Percentiles rank a stretch among this genome's conserved stretches.
Evolutionary conservation across 768 basidiomycete species (phyloP).

Genomic region (Lactarius evosmus): DNA sequence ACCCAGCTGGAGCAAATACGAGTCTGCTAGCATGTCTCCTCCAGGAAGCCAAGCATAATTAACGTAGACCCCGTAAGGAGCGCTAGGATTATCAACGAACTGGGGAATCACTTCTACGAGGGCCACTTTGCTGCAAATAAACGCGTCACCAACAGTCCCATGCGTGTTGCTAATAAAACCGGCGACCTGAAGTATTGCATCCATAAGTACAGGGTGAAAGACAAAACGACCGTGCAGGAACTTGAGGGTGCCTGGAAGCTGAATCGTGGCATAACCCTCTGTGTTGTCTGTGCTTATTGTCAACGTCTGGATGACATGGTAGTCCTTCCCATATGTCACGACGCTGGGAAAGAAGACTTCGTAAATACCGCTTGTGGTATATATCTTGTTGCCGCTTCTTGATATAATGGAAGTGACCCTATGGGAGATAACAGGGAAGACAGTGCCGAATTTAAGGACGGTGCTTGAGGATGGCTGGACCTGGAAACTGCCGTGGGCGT

Average conservation of each 20-base stretch:
- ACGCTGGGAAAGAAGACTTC: conserved; percentile 66
- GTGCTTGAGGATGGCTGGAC: conserved; percentile 37
- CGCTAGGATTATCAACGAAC: conserved; percentile 38
- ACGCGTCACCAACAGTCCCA: conserved; percentile 49
- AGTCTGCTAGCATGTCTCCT: conserved; percentile 48
- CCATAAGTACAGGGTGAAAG: conserved; percentile 57
- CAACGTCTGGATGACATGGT: conserved; percentile 56
- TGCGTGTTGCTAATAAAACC: conserved; percentile 68
- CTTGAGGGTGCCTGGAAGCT: conserved; percentile 39
- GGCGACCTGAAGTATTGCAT: conserved; percentile 64
- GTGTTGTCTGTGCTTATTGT: conserved; percentile 46
- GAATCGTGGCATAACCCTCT: conserved; percentile 51
- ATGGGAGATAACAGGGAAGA: conserved; percentile 37
- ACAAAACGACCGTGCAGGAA: conserved; percentile 37
- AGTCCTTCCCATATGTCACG: conserved; percentile 57
- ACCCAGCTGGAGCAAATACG: conserved; percentile 45
- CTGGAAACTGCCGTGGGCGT: conserved; percentile 43
- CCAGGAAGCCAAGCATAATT: conserved; percentile 44
- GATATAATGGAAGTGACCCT: conserved; percentile 35
- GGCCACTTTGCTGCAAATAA: conserved; percentile 59
- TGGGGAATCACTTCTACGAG: conserved; percentile 46
- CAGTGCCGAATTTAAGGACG: conserved; percentile 39
- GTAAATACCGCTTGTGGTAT: conserved; percentile 56
- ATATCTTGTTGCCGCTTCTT: conserved; percentile 40
- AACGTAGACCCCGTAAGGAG: conserved; percentile 52